Percentiles rank a stretch among this genome's conserved stretches.
Evolutionary conservation across 2,329 filamentous ascomycete genomes (phyloP).

Genomic region (Colletotrichum spinosum): DNA sequence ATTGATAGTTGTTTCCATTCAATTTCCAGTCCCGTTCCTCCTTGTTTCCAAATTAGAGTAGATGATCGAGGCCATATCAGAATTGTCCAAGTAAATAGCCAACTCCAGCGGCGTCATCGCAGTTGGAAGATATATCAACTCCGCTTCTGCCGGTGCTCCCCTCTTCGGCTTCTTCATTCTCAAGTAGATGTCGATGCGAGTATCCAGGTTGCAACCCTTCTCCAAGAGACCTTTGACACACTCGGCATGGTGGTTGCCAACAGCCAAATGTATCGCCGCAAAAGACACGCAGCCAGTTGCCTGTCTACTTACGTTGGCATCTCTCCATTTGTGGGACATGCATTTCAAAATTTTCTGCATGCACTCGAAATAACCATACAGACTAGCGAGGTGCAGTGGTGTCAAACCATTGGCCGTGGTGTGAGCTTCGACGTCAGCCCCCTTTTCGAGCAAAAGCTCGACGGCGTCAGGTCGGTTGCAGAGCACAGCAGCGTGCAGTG

Average conservation of each 20-base stretch:
- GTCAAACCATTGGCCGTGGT: slow-evolving; percentile 4
- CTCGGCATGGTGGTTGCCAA: background rate
- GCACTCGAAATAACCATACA: slow-evolving; percentile 6
- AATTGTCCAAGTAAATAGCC: too few relatives aligned
- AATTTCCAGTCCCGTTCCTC: too few relatives aligned
- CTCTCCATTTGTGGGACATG: background rate
- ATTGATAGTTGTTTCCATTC: too few relatives aligned
- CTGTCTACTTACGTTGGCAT: background rate
- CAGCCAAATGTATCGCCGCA: slow-evolving; percentile 15
- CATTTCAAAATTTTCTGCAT: background rate
- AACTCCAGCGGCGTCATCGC: background rate
- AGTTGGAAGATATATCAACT: background rate
- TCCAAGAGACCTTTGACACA: background rate
- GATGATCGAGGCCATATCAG: too few relatives aligned
- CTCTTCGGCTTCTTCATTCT: background rate
- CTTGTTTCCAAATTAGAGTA: too few relatives aligned
- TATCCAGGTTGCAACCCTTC: background rate
- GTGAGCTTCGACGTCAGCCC: background rate
- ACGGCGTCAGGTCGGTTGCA: background rate
- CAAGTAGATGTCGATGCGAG: slow-evolving; percentile 9
- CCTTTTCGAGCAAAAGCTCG: background rate
- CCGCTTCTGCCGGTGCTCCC: too few relatives aligned
- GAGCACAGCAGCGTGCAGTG: slow-evolving; percentile 23
- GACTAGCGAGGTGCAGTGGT: slow-evolving; percentile 15
- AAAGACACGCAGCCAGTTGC: background rate